Conservation (phyloP, 2,329 filamentous ascomycete species). For the Verticillium zaregamsianum region DNA sequence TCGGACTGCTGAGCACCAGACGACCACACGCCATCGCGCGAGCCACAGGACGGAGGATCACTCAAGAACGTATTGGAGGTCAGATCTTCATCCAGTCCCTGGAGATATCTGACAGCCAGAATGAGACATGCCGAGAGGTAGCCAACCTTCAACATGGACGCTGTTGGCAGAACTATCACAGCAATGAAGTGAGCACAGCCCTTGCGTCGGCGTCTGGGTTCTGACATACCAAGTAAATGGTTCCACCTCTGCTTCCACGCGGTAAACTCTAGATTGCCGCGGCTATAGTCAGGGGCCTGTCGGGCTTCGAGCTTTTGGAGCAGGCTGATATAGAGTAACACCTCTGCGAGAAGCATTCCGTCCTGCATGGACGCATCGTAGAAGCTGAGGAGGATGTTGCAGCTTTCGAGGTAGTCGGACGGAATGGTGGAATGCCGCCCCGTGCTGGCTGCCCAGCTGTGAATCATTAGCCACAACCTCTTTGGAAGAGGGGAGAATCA, state of each 20-base stretch:
- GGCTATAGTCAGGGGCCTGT: conserved; percentile 22
- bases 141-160: conserved; percentile 26
- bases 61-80: not conserved
- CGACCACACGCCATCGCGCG: not conserved
- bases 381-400: conserved; percentile 33
- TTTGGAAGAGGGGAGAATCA: not conserved
- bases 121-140: conserved; percentile 29
- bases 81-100: not conserved
- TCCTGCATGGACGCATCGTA: conserved; percentile 36
- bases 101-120: conserved; percentile 12
- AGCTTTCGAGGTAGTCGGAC: conserved; percentile 31
- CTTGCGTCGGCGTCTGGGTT: not conserved
- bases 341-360: conserved; percentile 34
- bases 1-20: not conserved
- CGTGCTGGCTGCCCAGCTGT: conserved; percentile 35
- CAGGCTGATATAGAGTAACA: conserved; percentile 29
- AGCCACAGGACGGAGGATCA: not conserved
- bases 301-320: conserved; percentile 28
- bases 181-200: not conserved
- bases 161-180: conserved; percentile 19
- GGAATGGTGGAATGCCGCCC: conserved; percentile 33
- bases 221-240: conserved; percentile 23
- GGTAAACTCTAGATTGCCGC: conserved; percentile 26
- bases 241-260: conserved; percentile 30
- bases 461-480: not conserved